Evolutionary conservation across 768 basidiomycete species (phyloP).

Genomic region (Lactarius hatsudake): DNA sequence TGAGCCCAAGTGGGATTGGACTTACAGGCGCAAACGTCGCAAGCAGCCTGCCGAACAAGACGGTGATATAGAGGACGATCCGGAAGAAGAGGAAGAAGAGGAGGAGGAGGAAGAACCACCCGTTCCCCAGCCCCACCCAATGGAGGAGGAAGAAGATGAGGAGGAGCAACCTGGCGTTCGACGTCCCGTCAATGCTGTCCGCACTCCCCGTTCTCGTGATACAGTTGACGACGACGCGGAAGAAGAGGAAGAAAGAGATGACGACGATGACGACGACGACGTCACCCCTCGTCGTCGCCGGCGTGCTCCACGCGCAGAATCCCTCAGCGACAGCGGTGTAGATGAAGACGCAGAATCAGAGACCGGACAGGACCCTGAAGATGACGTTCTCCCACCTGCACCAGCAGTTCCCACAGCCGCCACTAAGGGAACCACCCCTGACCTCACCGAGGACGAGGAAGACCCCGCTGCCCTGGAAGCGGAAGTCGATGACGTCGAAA

Average conservation of each 20-base stretch:
- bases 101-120: slow-evolving; percentile 40
- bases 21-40: slow-evolving; percentile 37
- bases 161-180: slow-evolving; percentile 25
- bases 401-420: slow-evolving; percentile 20
- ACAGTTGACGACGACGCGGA: slow-evolving; percentile 27
- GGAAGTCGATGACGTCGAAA: slow-evolving; percentile 28
- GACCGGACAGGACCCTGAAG: slow-evolving; percentile 32
- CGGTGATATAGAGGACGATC: slow-evolving; percentile 34
- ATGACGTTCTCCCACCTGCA: slow-evolving; percentile 39
- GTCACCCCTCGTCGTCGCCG: slow-evolving; percentile 23
- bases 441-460: slow-evolving; percentile 37
- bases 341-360: slow-evolving; percentile 31
- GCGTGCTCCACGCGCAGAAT: slow-evolving; percentile 20
- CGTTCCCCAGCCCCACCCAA: slow-evolving; percentile 34
- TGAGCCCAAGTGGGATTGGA: slow-evolving; percentile 87
- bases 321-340: slow-evolving; percentile 22
- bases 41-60: slow-evolving; percentile 37
- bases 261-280: slow-evolving; percentile 26
- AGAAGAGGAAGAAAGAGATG: slow-evolving; percentile 31
- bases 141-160: slow-evolving; percentile 48
- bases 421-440: slow-evolving; percentile 31
- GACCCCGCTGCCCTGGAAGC: slow-evolving; percentile 33
- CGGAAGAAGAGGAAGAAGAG: slow-evolving; percentile 48
- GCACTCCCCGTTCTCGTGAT: slow-evolving; percentile 24
- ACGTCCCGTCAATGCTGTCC: slow-evolving; percentile 26